These are phyloP conservation scores for Nakazawaea populi DNA, from an alignment of 805 yeast species.

Conservation along the genomic window DNA sequence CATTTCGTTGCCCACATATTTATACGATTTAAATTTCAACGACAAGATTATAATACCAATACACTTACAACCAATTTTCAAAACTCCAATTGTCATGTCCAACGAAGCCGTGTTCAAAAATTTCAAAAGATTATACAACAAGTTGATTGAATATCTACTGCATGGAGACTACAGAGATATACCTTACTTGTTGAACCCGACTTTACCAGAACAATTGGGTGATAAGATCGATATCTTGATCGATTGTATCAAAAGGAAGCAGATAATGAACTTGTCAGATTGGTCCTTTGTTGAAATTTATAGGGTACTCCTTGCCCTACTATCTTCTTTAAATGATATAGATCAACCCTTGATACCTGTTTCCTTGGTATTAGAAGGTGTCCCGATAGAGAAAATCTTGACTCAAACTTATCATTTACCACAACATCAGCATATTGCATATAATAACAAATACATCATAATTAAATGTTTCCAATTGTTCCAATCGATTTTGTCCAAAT, in stretches of 20 bases:
- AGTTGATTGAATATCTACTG: conserved; percentile 23
- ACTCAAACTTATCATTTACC: neutral
- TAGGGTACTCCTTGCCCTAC: conserved; percentile 22
- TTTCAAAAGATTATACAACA: conserved; percentile 26
- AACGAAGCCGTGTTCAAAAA: conserved; percentile 15
- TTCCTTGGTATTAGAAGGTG: conserved; percentile 10
- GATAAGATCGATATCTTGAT: conserved; percentile 37
- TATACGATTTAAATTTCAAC: conserved; percentile 53
- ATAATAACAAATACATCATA: conserved; percentile 33
- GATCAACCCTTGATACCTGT: conserved; percentile 23
- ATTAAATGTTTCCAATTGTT: conserved; percentile 35
- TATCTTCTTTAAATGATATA: conserved; percentile 21
- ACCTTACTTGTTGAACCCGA: neutral
- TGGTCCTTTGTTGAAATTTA: conserved; percentile 40
- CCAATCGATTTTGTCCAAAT: conserved; percentile 16
- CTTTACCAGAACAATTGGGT: neutral
- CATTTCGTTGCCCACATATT: conserved; percentile 69
- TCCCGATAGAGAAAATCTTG: conserved; percentile 14
- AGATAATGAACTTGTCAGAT: conserved; percentile 45
- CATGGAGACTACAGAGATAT: conserved; percentile 2
- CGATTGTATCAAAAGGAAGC: conserved; percentile 42
- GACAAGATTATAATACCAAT: conserved; percentile 46
- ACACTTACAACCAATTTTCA: conserved; percentile 26
- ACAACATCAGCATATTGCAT: conserved; percentile 2
- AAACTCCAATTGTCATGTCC: conserved; percentile 20